These are phyloP conservation scores for Neofusicoccum parvum DNA, from an alignment of 2,329 filamentous ascomycete genomes.

Conservation along the genomic window DNA sequence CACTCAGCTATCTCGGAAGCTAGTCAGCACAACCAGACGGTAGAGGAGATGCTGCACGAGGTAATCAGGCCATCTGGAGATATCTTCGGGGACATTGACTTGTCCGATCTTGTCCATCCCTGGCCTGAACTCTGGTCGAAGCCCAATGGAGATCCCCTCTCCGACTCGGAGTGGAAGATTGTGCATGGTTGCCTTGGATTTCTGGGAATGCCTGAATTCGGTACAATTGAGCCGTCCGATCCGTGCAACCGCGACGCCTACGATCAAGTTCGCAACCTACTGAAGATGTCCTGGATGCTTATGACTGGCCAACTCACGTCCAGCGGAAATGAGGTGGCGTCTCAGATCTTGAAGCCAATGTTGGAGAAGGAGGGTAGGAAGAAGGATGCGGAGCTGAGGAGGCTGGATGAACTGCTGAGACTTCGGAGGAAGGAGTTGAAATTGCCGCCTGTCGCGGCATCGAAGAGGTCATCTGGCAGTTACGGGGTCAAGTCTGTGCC, in stretches of 20 bases:
- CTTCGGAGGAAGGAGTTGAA: not conserved
- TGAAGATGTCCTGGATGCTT: constrained; percentile 1
- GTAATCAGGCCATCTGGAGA: too few species aligned
- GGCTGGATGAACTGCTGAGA: not conserved
- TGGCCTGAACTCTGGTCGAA: constrained; percentile 9
- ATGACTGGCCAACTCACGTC: constrained; percentile 9
- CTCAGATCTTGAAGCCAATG: not conserved
- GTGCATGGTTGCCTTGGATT: not conserved
- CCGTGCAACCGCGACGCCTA: constrained; percentile 1
- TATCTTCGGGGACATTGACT: not conserved
- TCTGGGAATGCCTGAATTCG: not conserved
- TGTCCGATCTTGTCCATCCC: not conserved
- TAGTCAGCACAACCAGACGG: too few species aligned
- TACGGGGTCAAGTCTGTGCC: not conserved
- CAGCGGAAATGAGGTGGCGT: not conserved
- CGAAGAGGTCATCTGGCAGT: not conserved
- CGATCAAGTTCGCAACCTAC: not conserved
- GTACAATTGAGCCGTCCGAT: not conserved
- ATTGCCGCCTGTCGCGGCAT: not conserved
- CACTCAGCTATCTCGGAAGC: not conserved
- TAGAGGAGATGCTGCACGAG: too few species aligned
- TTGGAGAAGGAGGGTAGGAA: constrained; percentile 6
- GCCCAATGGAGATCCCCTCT: not conserved
- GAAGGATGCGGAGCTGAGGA: not conserved
- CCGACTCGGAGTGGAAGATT: not conserved